These are phyloP conservation scores for Avena atlantica DNA, from an alignment of 176 grass and related monocot genomes.

Conservation along the genomic window DNA sequence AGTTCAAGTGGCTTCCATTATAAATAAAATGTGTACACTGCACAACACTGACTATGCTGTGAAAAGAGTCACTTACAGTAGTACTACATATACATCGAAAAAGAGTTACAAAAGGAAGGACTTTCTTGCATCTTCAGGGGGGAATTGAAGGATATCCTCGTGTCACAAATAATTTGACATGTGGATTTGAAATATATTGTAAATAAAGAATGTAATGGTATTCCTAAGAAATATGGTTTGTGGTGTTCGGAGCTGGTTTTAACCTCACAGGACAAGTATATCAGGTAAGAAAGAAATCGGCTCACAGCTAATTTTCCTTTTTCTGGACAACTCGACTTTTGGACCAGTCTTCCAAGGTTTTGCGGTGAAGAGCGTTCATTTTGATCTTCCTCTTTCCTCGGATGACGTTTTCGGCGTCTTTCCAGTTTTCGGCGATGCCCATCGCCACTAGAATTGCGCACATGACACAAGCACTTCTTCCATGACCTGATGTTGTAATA, in stretches of 20 bases:
- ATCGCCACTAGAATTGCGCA: conserved; percentile 73
- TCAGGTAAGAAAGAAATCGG: not conserved
- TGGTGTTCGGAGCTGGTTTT: conserved; percentile 27
- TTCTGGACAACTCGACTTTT: conserved; percentile 55
- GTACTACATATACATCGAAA: not conserved
- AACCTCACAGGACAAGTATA: conserved; percentile 34
- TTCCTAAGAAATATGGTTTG: conserved; percentile 19
- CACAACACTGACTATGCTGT: not conserved
- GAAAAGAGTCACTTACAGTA: conserved; percentile 15
- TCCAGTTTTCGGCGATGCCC: conserved; percentile 75
- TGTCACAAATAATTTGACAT: conserved; percentile 33
- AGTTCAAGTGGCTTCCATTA: conserved; percentile 3
- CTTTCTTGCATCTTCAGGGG: not conserved
- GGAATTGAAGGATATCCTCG: not conserved
- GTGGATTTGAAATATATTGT: conserved; percentile 3
- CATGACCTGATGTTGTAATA: conserved; percentile 64
- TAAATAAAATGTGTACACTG: conserved; percentile 9
- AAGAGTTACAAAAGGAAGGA: not conserved
- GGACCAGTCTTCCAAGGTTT: conserved; percentile 81
- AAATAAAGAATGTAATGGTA: conserved; percentile 30
- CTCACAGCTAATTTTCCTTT: conserved; percentile 44
- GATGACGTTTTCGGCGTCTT: conserved; percentile 80
- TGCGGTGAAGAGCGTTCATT: conserved; percentile 84
- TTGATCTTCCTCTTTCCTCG: conserved; percentile 70
- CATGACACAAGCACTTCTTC: conserved; percentile 84